phyloP scores from a whole-genome alignment of 2,329 filamentous ascomycete genomes.

The Colletotrichum godetiae region DNA sequence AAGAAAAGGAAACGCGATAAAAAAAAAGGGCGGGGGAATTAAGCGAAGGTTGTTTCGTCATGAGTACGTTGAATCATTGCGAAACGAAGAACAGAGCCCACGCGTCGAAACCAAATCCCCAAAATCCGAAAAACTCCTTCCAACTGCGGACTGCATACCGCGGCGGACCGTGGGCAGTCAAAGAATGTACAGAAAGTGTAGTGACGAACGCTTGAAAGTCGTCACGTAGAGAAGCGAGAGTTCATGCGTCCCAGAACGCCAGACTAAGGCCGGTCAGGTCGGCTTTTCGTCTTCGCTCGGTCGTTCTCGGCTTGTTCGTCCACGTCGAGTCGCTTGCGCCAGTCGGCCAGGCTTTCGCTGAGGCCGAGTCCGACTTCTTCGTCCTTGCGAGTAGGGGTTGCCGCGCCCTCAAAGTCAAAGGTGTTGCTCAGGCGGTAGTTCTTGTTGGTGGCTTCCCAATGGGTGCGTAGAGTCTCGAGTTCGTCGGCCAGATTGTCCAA shows the following conservation, averaged over 20 bases:
- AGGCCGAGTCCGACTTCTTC: constrained; percentile 62
- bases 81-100: constrained; percentile 31
- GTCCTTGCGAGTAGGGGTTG: constrained; percentile 50
- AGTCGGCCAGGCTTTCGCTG: constrained; percentile 80
- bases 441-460: constrained; percentile 97
- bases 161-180: background rate
- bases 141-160: background rate
- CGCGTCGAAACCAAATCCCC: constrained; percentile 18
- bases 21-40: constrained; percentile 10
- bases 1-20: background rate
- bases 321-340: constrained; percentile 80
- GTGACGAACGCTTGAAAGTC: background rate
- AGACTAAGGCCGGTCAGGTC: constrained; percentile 37
- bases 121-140: constrained; percentile 26
- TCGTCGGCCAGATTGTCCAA: constrained; percentile 93
- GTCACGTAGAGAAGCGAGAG: constrained; percentile 35
- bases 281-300: constrained; percentile 35
- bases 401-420: constrained; percentile 80
- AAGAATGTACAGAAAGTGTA: constrained; percentile 33
- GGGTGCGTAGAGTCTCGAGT: constrained; percentile 87
- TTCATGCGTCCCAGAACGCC: constrained; percentile 38
- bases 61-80: constrained; percentile 37
- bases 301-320: constrained; percentile 47
- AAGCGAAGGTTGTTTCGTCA: constrained; percentile 34
- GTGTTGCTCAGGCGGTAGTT: constrained; percentile 91